Conservation (phyloP, 257 asterid genomes). For the Plectranthus barbatus region DNA sequence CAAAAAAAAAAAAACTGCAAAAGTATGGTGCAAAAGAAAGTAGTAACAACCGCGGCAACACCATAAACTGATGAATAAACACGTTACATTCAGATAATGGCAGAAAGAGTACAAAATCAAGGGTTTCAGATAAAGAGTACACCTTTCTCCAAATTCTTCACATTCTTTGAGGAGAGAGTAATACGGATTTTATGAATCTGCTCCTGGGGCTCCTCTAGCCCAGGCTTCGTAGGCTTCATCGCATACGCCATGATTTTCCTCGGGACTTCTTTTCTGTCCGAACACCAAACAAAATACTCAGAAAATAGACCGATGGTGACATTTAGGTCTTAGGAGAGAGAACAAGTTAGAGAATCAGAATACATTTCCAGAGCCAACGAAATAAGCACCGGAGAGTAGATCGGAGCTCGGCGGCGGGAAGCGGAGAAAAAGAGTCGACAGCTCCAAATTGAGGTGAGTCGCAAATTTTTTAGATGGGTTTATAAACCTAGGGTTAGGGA, state of each 20-base stretch:
- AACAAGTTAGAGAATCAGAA: background rate
- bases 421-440: background rate
- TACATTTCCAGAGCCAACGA: background rate
- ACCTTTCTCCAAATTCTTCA: conserved; percentile 66
- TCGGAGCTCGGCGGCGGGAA: conserved; percentile 5
- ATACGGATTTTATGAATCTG: conserved; percentile 47
- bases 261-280: background rate
- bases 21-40: too few species aligned
- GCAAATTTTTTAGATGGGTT: background rate
- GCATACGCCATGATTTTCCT: conserved; percentile 38
- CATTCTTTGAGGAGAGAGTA: conserved; percentile 51
- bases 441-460: background rate
- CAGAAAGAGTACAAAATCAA: background rate
- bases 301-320: background rate
- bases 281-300: background rate
- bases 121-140: background rate
- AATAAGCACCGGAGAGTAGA: conserved; percentile 7
- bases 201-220: conserved; percentile 42
- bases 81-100: background rate
- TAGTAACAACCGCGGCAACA: too few species aligned
- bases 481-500: conserved; percentile 22
- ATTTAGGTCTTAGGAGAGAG: background rate
- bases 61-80: background rate
- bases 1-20: background rate
- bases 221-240: conserved; percentile 47